Conservation (phyloP, 108 stramenopile genomes). For the Nannochloropsis salina region DNA sequence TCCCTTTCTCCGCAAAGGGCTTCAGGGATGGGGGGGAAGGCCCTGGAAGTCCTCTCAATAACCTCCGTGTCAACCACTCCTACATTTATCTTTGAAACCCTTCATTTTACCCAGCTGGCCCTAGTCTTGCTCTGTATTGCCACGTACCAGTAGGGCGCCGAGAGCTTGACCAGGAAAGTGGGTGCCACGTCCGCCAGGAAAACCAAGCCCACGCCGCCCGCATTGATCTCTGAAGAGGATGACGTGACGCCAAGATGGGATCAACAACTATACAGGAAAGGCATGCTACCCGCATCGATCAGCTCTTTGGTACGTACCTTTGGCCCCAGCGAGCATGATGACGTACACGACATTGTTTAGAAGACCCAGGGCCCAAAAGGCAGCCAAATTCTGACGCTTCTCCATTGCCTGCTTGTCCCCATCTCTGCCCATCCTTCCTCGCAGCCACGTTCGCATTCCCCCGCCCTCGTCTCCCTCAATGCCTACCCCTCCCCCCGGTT, state of each 20-base stretch:
- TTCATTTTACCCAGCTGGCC: background rate
- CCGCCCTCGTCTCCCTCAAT: background rate
- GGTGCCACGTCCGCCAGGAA: constrained; percentile 62
- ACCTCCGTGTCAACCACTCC: no score
- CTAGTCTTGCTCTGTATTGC: background rate
- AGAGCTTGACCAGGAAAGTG: constrained; percentile 35
- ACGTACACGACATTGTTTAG: constrained; percentile 42
- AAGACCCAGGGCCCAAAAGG: constrained; percentile 40
- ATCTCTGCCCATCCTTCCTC: background rate
- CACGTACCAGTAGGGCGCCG: constrained; percentile 49
- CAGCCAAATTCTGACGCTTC: background rate
- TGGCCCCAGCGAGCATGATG: constrained; percentile 29
- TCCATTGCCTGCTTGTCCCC: background rate
- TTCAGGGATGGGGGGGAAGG: no score
- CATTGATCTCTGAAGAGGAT: constrained; percentile 49
- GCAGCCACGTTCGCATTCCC: background rate
- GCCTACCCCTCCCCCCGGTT: no score
- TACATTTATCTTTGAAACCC: no score
- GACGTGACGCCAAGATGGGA: background rate
- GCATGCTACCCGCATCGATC: background rate
- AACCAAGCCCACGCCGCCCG: constrained; percentile 63
- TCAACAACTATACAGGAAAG: background rate
- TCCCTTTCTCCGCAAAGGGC: no score
- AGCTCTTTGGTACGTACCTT: background rate
- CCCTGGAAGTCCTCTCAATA: no score